These are phyloP conservation scores for Guadua angustifolia DNA, from an alignment of 176 grass and related monocot species.

Conservation along the genomic window DNA sequence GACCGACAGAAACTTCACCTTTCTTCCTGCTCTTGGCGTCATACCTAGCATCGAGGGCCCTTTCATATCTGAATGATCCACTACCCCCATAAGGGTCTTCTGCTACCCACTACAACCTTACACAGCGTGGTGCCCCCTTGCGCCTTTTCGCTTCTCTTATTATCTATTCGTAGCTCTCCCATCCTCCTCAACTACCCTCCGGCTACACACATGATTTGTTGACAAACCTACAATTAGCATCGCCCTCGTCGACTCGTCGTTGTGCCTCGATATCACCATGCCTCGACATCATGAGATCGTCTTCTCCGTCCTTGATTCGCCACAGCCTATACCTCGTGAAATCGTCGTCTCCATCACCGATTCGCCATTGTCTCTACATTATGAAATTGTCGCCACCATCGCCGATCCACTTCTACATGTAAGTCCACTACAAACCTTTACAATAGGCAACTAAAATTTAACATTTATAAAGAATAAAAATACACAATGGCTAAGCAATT, in stretches of 20 bases:
- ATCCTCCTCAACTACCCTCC: rapidly evolving
- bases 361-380: background rate
- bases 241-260: rapidly evolving
- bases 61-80: background rate
- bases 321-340: background rate
- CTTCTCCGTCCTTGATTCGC: no score
- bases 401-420: background rate
- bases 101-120: rapidly evolving
- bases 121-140: rapidly evolving
- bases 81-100: no score
- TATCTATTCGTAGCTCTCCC: rapidly evolving
- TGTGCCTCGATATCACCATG: rapidly evolving
- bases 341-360: background rate
- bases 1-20: rapidly evolving
- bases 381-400: background rate
- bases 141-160: background rate
- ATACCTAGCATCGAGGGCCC: background rate
- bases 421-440: background rate
- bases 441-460: background rate
- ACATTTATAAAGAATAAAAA: background rate
- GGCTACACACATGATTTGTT: background rate
- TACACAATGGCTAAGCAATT: background rate
- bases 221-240: rapidly evolving
- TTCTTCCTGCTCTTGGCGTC: rapidly evolving
- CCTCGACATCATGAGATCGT: background rate